A percentile compares a stretch with the other conserved stretches of the same genome.
Conservation (phyloP, 257 asterid genomes). For the Primulina huaijiensis region DNA sequence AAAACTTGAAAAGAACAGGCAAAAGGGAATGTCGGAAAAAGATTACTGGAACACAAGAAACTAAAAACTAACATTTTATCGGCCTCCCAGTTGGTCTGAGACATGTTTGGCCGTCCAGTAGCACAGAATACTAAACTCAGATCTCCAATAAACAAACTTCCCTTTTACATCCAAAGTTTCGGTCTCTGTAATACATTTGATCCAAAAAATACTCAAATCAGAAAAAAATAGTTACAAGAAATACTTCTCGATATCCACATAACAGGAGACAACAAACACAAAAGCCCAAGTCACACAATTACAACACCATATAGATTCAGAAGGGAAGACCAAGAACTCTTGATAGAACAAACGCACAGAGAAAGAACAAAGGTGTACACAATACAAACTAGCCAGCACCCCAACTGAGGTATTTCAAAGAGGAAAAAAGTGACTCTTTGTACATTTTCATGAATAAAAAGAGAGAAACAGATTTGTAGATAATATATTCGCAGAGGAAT, state of each 20-base stretch:
- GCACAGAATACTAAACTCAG: slow-evolving; percentile 38
- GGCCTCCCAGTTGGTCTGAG: slow-evolving; percentile 99
- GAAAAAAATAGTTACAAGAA: background rate
- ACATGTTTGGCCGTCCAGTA: slow-evolving; percentile 45
- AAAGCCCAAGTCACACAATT: slow-evolving; percentile 12
- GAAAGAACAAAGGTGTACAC: background rate
- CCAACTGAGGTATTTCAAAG: background rate
- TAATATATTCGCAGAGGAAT: slow-evolving; percentile 35
- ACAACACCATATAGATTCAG: slow-evolving; percentile 12
- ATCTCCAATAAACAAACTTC: slow-evolving; percentile 32
- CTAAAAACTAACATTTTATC: slow-evolving; percentile 75
- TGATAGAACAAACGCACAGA: background rate
- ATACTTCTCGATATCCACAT: background rate
- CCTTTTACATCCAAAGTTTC: slow-evolving; percentile 25
- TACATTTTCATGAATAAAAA: background rate
- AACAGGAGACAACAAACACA: slow-evolving; percentile 8
- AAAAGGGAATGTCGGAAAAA: background rate
- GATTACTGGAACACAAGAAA: slow-evolving; percentile 4
- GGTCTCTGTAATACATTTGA: slow-evolving; percentile 29
- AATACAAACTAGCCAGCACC: background rate
- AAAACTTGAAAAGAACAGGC: background rate
- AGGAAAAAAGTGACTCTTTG: background rate
- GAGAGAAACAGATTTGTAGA: slow-evolving; percentile 10
- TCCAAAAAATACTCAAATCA: slow-evolving; percentile 26
- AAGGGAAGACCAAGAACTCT: slow-evolving; percentile 18